Percentiles rank a stretch among this genome's conserved stretches.
Evolutionary conservation across 1,139 yeast species (phyloP).

Genomic region (Spencermartinsiella ligniputridi): DNA sequence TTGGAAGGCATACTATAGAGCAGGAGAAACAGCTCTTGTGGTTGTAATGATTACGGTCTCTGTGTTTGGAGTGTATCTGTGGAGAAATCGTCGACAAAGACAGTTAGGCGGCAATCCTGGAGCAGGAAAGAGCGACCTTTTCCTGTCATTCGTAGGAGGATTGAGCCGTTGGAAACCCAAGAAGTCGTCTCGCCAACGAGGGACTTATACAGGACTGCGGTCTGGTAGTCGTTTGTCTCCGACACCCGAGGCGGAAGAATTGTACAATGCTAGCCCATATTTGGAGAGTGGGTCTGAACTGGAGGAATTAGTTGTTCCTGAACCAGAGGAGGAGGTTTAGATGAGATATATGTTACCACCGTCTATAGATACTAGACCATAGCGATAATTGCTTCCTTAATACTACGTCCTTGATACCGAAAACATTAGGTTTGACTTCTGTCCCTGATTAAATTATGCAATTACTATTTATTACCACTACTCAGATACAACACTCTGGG

Average conservation of each 20-base stretch:
- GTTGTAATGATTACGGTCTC: conserved; percentile 29
- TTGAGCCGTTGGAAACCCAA: conserved; percentile 27
- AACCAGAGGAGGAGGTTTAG: conserved; percentile 3
- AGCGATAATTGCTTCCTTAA: no score
- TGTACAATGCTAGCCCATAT: conserved; percentile 10
- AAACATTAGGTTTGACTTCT: no score
- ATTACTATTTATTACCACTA: conserved; percentile 4
- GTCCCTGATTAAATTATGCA: background rate
- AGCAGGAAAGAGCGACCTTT: conserved; percentile 6
- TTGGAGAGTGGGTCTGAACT: conserved; percentile 8
- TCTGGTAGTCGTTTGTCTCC: background rate
- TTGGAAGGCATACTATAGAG: conserved; percentile 36
- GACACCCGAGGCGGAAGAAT: conserved; percentile 10
- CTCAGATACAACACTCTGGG: conserved; percentile 19
- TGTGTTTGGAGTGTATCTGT: conserved; percentile 25
- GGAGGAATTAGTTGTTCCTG: conserved; percentile 12
- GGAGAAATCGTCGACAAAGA: conserved; percentile 21
- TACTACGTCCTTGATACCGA: no score
- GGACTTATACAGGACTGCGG: conserved; percentile 11
- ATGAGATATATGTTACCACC: no score
- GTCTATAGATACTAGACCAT: no score
- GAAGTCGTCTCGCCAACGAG: conserved; percentile 6
- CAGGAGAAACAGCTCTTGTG: conserved; percentile 37
- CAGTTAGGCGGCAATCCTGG: background rate
- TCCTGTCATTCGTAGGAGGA: conserved; percentile 24